Evolutionary conservation across 2,329 filamentous ascomycete species (phyloP), one percentile per base, ranked within the genome.

Genomic region (Fusarium sp.): DNA sequence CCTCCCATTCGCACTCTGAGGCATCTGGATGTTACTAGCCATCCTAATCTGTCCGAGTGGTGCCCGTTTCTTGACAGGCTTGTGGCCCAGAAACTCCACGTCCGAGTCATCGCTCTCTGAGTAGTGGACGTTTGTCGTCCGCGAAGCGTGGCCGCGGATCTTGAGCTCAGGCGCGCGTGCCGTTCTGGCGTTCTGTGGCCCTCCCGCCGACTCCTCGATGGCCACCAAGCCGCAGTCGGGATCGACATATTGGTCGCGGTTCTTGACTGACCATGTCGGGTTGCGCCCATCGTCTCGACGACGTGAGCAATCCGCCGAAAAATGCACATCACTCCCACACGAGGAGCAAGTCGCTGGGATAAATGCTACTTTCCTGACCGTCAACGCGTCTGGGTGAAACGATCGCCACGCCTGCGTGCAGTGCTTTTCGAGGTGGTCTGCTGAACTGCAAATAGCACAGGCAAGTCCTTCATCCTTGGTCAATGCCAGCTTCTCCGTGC

Each of bases 381-480:
- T 78, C 15, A 79, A 74, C 10, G 79, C 72, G 13, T 80, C 77
- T 3, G 82, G 83, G 12, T 80, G 77, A 75, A 86, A 91, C 16
- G 84, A 88, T 61, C 86, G 83, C 90, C 90, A 93, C 27, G 91
- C 80, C 50, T 84, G 81, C 56, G 87, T 84, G 76, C 92, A 94
- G 3, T 85, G 79, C 12, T 82, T 76, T 74, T 93, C 91, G 9
- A 85, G 71, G 72, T 94, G 92, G 9, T 85, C 82, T 4, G 74
- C 68, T 7, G 84, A 84, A 40, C 81, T 81, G 77, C 92, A 94
- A 36, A 89, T 81, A 11, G 88, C 87, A 76, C 92, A 94, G 3
- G 85, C 84, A 48, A 86, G 80, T 23, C 84, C 83, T 59, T 90
- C 88, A 15, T 84, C 83, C 66, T 85, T 85, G 15, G 85, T 80